Conservation (phyloP, 1,284 basidiomycete genomes). For the Psilocybe mexicana region DNA sequence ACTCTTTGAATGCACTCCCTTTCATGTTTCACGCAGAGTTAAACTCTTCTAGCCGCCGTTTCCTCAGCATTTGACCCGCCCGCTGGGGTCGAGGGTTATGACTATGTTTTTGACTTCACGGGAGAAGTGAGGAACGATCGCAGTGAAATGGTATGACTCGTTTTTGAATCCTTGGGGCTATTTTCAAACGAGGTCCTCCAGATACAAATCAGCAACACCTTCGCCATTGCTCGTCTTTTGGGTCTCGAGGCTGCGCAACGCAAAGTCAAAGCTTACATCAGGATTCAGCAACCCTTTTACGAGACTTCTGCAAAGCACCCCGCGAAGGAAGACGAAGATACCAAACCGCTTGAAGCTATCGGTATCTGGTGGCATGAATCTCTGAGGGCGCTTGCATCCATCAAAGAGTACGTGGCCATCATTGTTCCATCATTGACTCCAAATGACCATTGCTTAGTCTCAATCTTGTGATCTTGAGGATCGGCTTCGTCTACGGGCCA, state of each 20-base stretch:
- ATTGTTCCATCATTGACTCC: background rate
- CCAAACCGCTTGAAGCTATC: conserved; percentile 71
- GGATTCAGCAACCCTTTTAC: conserved; percentile 83
- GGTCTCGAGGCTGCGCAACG: conserved; percentile 68
- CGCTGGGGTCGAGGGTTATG: conserved; percentile 62
- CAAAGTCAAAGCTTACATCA: conserved; percentile 75
- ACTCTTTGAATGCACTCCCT: background rate
- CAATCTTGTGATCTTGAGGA: conserved; percentile 78
- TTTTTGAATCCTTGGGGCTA: background rate
- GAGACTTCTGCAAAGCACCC: conserved; percentile 69
- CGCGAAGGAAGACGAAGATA: conserved; percentile 73
- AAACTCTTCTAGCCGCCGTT: conserved; percentile 53
- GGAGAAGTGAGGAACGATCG: conserved; percentile 82
- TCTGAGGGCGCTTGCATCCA: conserved; percentile 72
- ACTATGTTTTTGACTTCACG: conserved; percentile 79
- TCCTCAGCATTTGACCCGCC: conserved; percentile 68
- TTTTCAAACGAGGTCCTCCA: conserved; percentile 27
- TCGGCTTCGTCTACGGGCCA: conserved; percentile 75
- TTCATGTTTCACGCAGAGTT: conserved; percentile 1
- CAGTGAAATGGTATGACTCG: conserved; percentile 62
- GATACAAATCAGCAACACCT: conserved; percentile 81
- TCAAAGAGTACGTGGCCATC: conserved; percentile 54
- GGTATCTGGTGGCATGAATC: conserved; percentile 93
- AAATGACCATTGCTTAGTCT: conserved; percentile 46
- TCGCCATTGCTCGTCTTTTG: conserved; percentile 68